Evolutionary conservation across 1,139 yeast genomes (phyloP), one percentile per base, ranked within the genome.

Genomic region (Pichia sp.): DNA sequence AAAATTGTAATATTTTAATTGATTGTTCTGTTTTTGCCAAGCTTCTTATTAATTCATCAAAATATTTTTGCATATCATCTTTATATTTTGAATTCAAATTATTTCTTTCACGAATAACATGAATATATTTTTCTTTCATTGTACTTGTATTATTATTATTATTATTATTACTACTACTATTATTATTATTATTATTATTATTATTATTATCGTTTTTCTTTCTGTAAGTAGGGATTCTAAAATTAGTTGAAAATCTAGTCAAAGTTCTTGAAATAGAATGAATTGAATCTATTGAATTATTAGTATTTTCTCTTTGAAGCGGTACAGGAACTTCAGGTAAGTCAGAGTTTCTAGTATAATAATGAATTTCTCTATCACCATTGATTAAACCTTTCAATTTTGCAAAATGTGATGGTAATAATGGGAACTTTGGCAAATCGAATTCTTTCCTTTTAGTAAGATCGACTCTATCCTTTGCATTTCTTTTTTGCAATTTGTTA

Each of bases 11-110:
- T 18, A 92, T 63, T 51, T 84, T 73, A 60, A 89, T 88, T 0
- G 95, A 82, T 58, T 87, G 96, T 0, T 96, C 88, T 44, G 82
- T 77, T 60, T 88, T 74, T 3, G 82, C 76, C 43, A 87, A 74
- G 13, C 75, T 68, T 24, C 72, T 68, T 49, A 84, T 75, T 49
- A 90, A 68, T 16, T 77, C 74, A 44, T 77, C 75, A 51, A 92
- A 70, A 61, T 90, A 92, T 20, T 72, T 70, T 53, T 80, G 84
- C 27, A 86, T 71, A 41, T 56, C 59, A 11, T 54, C 53, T 45
- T 55, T 50, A 40, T 49, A 61, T 35, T 51, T 53, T 43, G 56
- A 55, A 27, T 55, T 44, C 9, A 48, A 25, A 6, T 38, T 27
- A 3, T 37, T 20, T 4, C 49, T 45, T 32, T 47, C 49, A 9